Percentiles rank a stretch among this genome's conserved stretches.
phyloP scores from a whole-genome alignment of 2,329 filamentous ascomycete genomes.

The Aureobasidium pullulans region DNA sequence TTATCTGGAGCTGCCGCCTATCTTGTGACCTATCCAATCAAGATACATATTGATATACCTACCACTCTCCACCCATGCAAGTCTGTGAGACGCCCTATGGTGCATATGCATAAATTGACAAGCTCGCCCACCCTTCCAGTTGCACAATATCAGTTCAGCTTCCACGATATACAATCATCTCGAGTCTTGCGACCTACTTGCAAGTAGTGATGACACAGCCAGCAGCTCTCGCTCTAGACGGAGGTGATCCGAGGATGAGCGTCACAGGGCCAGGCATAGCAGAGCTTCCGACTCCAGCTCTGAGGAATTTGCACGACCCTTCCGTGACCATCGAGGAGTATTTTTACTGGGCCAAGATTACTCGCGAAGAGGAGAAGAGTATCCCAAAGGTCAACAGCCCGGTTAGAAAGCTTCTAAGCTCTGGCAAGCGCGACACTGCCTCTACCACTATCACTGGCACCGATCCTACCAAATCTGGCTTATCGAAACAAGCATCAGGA shows the following conservation, averaged over 20 bases:
- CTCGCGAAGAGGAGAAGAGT: slow-evolving; percentile 27
- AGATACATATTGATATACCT: not conserved
- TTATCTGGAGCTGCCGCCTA: not conserved
- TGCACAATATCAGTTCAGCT: not conserved
- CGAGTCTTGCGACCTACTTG: not conserved
- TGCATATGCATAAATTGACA: not conserved
- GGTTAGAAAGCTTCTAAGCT: slow-evolving; percentile 9
- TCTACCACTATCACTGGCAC: not conserved
- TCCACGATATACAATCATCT: not conserved
- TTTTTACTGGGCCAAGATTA: slow-evolving; percentile 31
- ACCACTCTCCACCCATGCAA: not conserved
- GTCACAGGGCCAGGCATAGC: not conserved
- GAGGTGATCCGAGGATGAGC: slow-evolving; percentile 6
- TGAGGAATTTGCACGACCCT: slow-evolving; percentile 19
- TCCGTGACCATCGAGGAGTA: slow-evolving; percentile 33
- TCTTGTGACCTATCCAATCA: not conserved
- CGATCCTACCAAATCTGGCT: not conserved
- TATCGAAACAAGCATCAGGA: not conserved
- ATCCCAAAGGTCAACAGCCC: slow-evolving; percentile 16
- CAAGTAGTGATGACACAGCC: slow-evolving; percentile 1
- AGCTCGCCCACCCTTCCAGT: not conserved
- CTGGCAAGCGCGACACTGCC: slow-evolving; percentile 11
- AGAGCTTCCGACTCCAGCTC: not conserved
- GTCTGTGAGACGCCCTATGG: not conserved
- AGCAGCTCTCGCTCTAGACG: slow-evolving; percentile 6